These are phyloP conservation scores for Aspergillus pseudoglaucus DNA, from an alignment of 2,329 filamentous ascomycete species.

Conservation along the genomic window DNA sequence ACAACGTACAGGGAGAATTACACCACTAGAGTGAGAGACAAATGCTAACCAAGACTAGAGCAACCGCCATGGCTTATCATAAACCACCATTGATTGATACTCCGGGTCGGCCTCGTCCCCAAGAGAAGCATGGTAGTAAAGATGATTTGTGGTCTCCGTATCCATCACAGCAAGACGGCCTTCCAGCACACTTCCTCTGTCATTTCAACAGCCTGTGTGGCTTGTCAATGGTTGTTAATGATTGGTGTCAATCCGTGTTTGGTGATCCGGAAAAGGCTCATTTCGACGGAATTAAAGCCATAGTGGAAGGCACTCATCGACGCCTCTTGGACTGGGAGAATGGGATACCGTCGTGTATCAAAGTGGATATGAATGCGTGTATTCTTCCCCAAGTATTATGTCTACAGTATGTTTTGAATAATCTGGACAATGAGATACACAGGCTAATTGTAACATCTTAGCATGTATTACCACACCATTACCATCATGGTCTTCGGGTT, in stretches of 20 bases:
- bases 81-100: conserved; percentile 4
- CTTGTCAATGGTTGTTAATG: background rate
- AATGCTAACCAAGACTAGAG: background rate
- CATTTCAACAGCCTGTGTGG: conserved; percentile 3
- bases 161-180: conserved; percentile 1
- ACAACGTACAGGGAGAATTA: conserved; percentile 3
- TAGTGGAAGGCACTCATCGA: conserved; percentile 1
- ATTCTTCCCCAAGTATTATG: background rate
- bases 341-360: background rate
- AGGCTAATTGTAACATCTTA: conserved; percentile 2
- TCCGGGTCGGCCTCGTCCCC: background rate
- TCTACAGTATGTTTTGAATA: conserved; percentile 1
- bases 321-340: conserved; percentile 4
- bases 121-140: conserved; percentile 1
- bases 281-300: conserved; percentile 2
- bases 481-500: conserved; percentile 21
- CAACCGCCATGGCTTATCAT: conserved; percentile 3
- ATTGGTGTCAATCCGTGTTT: conserved; percentile 5
- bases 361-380: background rate
- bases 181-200: conserved; percentile 5
- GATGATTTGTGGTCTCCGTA: conserved; percentile 8
- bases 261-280: conserved; percentile 3
- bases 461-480: conserved; percentile 27
- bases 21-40: background rate
- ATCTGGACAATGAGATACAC: no score